Conservation (phyloP, 169 alveolate species). For the Plasmodium billcollinsi region DNA sequence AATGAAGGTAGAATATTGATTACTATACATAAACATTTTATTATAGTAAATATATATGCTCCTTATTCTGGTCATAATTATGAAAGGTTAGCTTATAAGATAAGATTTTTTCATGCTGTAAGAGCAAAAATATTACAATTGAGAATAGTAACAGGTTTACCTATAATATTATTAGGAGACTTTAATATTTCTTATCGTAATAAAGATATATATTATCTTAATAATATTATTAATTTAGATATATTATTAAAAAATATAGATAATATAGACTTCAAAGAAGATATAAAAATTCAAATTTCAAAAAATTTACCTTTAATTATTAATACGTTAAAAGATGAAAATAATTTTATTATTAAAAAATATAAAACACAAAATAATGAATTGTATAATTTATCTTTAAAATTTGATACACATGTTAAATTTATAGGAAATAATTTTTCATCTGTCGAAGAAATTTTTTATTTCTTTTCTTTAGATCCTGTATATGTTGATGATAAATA, state of each 20-base stretch:
- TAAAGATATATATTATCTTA: slow-evolving; percentile 45
- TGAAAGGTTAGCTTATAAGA: slow-evolving; percentile 61
- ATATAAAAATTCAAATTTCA: slow-evolving; percentile 14
- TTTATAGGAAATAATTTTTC: slow-evolving; percentile 25
- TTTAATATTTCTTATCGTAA: slow-evolving; percentile 66
- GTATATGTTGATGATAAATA: slow-evolving; percentile 44
- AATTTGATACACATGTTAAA: slow-evolving; percentile 17
- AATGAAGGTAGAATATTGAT: slow-evolving; percentile 75
- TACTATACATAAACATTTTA: slow-evolving; percentile 59
- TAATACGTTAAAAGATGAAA: slow-evolving; percentile 12
- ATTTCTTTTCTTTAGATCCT: slow-evolving; percentile 62
- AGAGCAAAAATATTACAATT: slow-evolving; percentile 53
- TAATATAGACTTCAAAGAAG: slow-evolving; percentile 29
- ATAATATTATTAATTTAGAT: slow-evolving; percentile 45
- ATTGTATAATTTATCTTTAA: slow-evolving; percentile 29
- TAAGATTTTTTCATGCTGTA: slow-evolving; percentile 76
- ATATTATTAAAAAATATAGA: slow-evolving; percentile 10
- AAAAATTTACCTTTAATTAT: slow-evolving; percentile 27
- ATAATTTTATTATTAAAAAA: slow-evolving; percentile 55
- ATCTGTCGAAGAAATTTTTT: slow-evolving; percentile 50
- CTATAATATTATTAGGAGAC: slow-evolving; percentile 77
- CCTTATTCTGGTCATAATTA: slow-evolving; percentile 77
- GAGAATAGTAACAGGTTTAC: slow-evolving; percentile 74
- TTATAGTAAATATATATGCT: slow-evolving; percentile 69
- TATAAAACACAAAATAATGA: slow-evolving; percentile 28